phyloP scores from a whole-genome alignment of 2,329 filamentous ascomycete genomes.

The Clarireedia monteithiana region DNA sequence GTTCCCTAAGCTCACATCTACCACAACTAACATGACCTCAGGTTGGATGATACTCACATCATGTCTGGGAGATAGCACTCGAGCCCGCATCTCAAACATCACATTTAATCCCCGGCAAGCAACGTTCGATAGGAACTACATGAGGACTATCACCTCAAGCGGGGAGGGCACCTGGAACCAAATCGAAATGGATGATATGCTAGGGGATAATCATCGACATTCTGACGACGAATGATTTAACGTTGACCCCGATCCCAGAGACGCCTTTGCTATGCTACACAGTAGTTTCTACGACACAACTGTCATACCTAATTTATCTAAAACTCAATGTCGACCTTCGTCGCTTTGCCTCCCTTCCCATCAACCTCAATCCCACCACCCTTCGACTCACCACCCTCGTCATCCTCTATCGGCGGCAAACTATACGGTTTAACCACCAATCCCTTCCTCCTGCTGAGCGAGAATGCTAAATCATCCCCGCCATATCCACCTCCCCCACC shows the following conservation, averaged over 20 bases:
- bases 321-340: slow-evolving; percentile 30
- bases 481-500: slow-evolving; percentile 63
- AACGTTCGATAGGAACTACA: slow-evolving; percentile 27
- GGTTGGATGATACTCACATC: slow-evolving; percentile 30
- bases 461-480: slow-evolving; percentile 84
- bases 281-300: not conserved
- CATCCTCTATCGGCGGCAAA: slow-evolving; percentile 77
- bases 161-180: slow-evolving; percentile 30
- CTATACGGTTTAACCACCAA: slow-evolving; percentile 84
- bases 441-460: slow-evolving; percentile 68
- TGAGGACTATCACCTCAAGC: slow-evolving; percentile 26
- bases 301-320: slow-evolving; percentile 6
- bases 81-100: slow-evolving; percentile 19
- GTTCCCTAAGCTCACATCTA: not conserved
- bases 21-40: slow-evolving; percentile 7
- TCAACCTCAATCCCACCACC: slow-evolving; percentile 23
- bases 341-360: slow-evolving; percentile 24
- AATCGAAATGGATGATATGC: slow-evolving; percentile 29
- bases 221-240: slow-evolving; percentile 3
- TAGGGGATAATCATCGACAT: slow-evolving; percentile 23
- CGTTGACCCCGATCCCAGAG: not conserved
- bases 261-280: slow-evolving; percentile 7
- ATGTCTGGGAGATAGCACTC: slow-evolving; percentile 28
- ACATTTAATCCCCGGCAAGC: slow-evolving; percentile 23
- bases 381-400: slow-evolving; percentile 35